phyloP scores from a whole-genome alignment of 2,329 filamentous ascomycete species.

The Trichoderma cornu-damae region DNA sequence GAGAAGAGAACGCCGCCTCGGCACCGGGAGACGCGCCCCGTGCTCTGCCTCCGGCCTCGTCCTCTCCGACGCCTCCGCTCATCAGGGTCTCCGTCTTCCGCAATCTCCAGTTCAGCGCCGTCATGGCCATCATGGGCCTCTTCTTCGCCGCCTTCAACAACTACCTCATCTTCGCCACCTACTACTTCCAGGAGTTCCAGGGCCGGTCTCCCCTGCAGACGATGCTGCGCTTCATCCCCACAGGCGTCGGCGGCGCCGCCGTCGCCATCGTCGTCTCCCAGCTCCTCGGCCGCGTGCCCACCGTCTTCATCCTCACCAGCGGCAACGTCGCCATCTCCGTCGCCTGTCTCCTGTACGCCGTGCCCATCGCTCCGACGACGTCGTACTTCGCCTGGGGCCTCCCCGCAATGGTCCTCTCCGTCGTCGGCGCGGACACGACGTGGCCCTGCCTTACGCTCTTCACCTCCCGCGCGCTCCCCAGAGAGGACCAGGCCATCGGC shows the following conservation, averaged over 20 bases:
- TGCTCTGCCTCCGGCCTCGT: slow-evolving; percentile 22
- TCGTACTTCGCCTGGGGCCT: slow-evolving; percentile 65
- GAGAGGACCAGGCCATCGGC: slow-evolving; percentile 61
- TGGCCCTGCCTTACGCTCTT: slow-evolving; percentile 63
- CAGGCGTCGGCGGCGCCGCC: slow-evolving; percentile 54
- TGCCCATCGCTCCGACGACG: slow-evolving; percentile 55
- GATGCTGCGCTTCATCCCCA: slow-evolving; percentile 63
- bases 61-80: slow-evolving; percentile 43
- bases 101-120: slow-evolving; percentile 55
- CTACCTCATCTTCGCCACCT: slow-evolving; percentile 62
- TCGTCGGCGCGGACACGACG: slow-evolving; percentile 61
- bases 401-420: slow-evolving; percentile 59
- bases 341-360: slow-evolving; percentile 56
- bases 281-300: slow-evolving; percentile 53
- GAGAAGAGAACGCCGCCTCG: not conserved
- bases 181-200: slow-evolving; percentile 65
- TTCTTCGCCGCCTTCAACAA: slow-evolving; percentile 67
- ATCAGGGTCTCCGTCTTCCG: slow-evolving; percentile 62
- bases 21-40: slow-evolving; percentile 11
- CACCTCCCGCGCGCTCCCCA: slow-evolving; percentile 56
- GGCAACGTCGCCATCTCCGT: slow-evolving; percentile 53
- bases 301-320: slow-evolving; percentile 52
- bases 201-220: slow-evolving; percentile 58
- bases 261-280: slow-evolving; percentile 52
- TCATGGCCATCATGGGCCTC: slow-evolving; percentile 59